Conservation (phyloP, 441 rosid species). For the Croton setiger region DNA sequence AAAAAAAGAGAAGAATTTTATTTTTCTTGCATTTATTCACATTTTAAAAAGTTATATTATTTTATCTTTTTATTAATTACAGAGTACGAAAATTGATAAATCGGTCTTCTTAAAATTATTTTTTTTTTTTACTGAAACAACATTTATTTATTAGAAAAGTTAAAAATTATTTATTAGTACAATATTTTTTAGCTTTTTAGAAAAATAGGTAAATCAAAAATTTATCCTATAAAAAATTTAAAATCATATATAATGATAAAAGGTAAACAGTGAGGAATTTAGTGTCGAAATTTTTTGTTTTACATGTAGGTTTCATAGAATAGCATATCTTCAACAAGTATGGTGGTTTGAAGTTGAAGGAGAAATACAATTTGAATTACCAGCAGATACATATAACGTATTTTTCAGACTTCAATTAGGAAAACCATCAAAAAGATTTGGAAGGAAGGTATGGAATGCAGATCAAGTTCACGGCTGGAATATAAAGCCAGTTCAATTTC, state of each 20-base stretch:
- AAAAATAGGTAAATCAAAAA: too few relatives aligned
- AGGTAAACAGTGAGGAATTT: too few relatives aligned
- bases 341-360: slow-evolving; percentile 96
- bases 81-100: too few relatives aligned
- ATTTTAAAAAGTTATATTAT: neutral
- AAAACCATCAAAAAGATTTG: slow-evolving; percentile 46
- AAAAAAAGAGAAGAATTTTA: neutral
- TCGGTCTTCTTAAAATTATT: too few relatives aligned
- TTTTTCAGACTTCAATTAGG: slow-evolving; percentile 72
- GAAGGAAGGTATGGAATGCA: slow-evolving; percentile 48
- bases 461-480: slow-evolving; percentile 90
- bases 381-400: slow-evolving; percentile 58
- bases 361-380: slow-evolving; percentile 61
- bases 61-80: too few relatives aligned
- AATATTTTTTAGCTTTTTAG: too few relatives aligned
- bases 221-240: too few relatives aligned
- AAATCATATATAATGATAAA: too few relatives aligned
- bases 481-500: slow-evolving; percentile 65
- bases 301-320: slow-evolving; percentile 47
- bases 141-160: too few relatives aligned
- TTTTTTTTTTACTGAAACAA: too few relatives aligned
- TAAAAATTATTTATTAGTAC: too few relatives aligned
- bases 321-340: slow-evolving; percentile 82
- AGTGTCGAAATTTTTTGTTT: neutral
- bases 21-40: too few relatives aligned